A percentile compares a stretch with the other conserved stretches of the same genome.
These are phyloP conservation scores for Alternaria dauci DNA, from an alignment of 2,329 filamentous ascomycete genomes.

Conservation along the genomic window DNA sequence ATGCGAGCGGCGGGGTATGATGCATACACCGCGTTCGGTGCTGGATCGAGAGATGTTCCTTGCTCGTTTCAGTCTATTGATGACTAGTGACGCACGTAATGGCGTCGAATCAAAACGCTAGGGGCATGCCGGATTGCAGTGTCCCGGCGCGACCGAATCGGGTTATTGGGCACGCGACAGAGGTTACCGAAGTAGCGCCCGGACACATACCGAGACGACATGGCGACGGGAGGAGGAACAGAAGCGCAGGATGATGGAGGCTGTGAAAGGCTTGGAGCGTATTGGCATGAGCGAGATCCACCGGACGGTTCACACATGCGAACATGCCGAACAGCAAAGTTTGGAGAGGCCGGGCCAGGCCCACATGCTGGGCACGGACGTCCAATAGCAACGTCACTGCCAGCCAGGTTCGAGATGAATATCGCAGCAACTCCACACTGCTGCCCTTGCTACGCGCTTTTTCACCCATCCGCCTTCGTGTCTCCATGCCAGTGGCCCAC, in stretches of 20 bases:
- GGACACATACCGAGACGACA: too few relatives aligned
- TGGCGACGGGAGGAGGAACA: background rate
- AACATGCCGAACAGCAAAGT: slow-evolving; percentile 15
- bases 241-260: background rate
- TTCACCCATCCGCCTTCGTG: slow-evolving; percentile 1
- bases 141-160: background rate
- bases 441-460: slow-evolving; percentile 6
- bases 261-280: background rate
- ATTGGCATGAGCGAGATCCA: slow-evolving; percentile 1
- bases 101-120: slow-evolving; percentile 8
- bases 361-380: slow-evolving; percentile 8
- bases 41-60: background rate
- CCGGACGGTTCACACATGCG: slow-evolving; percentile 11
- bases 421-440: slow-evolving; percentile 8
- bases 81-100: slow-evolving; percentile 4
- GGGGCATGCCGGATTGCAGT: background rate
- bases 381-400: slow-evolving; percentile 15
- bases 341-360: slow-evolving; percentile 2
- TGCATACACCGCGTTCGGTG: background rate
- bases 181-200: background rate
- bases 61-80: background rate
- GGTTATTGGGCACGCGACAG: slow-evolving; percentile 22
- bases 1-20: background rate
- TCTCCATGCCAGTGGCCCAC: slow-evolving; percentile 14
- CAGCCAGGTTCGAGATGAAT: slow-evolving; percentile 5